Conservation (phyloP, 2,329 filamentous ascomycete species). For the Pseudogymnoascus sp. region DNA sequence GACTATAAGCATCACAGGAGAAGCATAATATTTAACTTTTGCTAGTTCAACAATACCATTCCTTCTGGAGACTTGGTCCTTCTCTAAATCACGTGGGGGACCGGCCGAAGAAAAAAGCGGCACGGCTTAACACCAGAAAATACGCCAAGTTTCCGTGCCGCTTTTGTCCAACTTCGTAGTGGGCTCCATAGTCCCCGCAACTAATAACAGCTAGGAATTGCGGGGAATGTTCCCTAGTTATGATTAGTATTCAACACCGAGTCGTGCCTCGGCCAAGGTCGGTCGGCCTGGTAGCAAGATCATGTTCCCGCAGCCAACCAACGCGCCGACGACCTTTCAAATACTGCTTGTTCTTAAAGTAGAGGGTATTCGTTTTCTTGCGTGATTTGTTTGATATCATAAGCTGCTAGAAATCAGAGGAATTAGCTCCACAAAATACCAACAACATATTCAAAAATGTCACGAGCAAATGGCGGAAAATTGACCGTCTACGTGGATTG, state of each 20-base stretch:
- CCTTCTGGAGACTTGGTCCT: neutral
- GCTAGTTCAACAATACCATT: neutral
- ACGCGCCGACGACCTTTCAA: neutral
- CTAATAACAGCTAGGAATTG: neutral
- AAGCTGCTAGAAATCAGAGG: neutral
- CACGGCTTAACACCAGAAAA: neutral
- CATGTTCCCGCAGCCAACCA: neutral
- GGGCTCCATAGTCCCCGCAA: neutral
- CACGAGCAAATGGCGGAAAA: neutral
- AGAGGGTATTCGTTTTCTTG: neutral
- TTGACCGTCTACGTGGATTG: slow-evolving; percentile 18
- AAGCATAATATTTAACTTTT: neutral
- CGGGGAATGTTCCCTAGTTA: neutral
- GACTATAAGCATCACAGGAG: neutral
- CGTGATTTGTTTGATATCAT: neutral
- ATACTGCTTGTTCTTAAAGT: neutral
- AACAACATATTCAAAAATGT: neutral
- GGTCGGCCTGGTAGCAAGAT: neutral
- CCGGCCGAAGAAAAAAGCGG: neutral
- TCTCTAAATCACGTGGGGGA: neutral
- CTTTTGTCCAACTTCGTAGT: neutral
- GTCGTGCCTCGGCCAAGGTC: neutral
- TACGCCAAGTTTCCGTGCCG: neutral
- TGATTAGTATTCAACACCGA: neutral
- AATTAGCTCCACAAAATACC: neutral